Evolutionary conservation across 345 rosid genomes (phyloP), one percentile per base, ranked within the genome.

Genomic region (Gossypium rotundifolium): DNA sequence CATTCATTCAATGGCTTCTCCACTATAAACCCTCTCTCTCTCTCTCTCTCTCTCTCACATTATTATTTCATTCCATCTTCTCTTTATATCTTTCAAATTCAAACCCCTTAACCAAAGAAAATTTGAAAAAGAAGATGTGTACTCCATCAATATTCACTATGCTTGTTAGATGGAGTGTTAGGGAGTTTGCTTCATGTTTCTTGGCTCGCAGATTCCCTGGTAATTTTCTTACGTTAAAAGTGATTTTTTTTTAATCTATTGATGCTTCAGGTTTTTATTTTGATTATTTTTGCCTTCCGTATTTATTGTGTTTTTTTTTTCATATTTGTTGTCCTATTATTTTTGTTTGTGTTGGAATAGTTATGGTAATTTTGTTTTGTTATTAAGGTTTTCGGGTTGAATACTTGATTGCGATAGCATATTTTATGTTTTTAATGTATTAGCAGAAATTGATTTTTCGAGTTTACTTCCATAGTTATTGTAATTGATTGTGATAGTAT

Each of bases 131-230:
- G 44, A 51, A 51, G 20, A 87, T 87, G 89, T 81, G 77, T 77
- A 82, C 87, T 17, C 85, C 81, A 46, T 84, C 83, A 83, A 84
- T 87, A 33, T 75, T 82, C 42, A 82, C 82, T 78, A 85, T 78
- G 79, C 77, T 86, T 60, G 84, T 88, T 4, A 79, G 89, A 75
- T 87, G 92, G 90, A 69, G 89, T 76, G 82, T 87, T 18, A 86
- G 76, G 74, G 92, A 88, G 75, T 84, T 85, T 87, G 87, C 87
- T 22, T 85, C 92, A 12, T 88, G 92, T 78, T 86, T 88, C 87
- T 79, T 87, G 79, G 84, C 87, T 77, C 83, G 84, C 86, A 81
- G 80, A 46, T 62, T 82, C 65, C 85, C 90, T 63, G 44, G 40
- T 33, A 33, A 33, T 33, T 33, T 33, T 33, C 40, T 33, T 82